Percentiles rank a stretch among this genome's conserved stretches.
These are phyloP conservation scores for Albatrellus ellisii DNA, from an alignment of 768 basidiomycete species.

Conservation along the genomic window DNA sequence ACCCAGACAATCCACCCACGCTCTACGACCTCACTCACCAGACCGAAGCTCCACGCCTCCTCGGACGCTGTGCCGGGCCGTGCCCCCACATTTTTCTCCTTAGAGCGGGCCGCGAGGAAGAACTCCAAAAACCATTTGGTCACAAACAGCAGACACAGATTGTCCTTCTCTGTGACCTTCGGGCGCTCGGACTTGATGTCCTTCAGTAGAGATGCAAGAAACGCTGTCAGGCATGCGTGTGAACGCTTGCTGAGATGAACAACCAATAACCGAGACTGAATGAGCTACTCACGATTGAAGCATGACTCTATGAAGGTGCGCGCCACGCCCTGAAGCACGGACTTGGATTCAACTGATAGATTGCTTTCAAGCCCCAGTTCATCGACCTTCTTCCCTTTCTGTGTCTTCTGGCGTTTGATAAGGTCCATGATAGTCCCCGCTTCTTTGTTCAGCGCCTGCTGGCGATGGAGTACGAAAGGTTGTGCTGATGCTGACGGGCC, in stretches of 20 bases:
- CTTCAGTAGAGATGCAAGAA: conserved; percentile 73
- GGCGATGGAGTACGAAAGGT: conserved; percentile 72
- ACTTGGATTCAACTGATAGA: conserved; percentile 49
- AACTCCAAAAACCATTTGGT: conserved; percentile 90
- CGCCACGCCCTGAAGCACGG: conserved; percentile 55
- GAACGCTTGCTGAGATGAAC: not conserved
- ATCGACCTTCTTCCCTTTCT: conserved; percentile 49
- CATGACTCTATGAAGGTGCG: conserved; percentile 65
- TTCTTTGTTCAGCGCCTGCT: conserved; percentile 63
- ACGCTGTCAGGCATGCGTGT: conserved; percentile 46
- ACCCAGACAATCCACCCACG: conserved; percentile 86
- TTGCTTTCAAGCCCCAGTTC: conserved; percentile 58
- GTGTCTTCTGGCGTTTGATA: conserved; percentile 32
- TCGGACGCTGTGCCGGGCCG: conserved; percentile 14
- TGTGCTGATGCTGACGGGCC: conserved; percentile 25
- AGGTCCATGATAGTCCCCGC: conserved; percentile 62
- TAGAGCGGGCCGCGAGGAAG: conserved; percentile 45
- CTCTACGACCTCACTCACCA: conserved; percentile 79
- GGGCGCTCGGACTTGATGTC: conserved; percentile 89
- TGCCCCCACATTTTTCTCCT: conserved; percentile 24
- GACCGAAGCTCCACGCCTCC: conserved; percentile 48
- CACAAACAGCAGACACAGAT: conserved; percentile 76
- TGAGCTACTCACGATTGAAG: conserved; percentile 73
- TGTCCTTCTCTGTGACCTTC: conserved; percentile 92
- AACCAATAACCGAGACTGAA: conserved; percentile 7